phyloP scores from a whole-genome alignment of 805 yeast species.

The Sugiyamaella boreocaroliniensis region DNA sequence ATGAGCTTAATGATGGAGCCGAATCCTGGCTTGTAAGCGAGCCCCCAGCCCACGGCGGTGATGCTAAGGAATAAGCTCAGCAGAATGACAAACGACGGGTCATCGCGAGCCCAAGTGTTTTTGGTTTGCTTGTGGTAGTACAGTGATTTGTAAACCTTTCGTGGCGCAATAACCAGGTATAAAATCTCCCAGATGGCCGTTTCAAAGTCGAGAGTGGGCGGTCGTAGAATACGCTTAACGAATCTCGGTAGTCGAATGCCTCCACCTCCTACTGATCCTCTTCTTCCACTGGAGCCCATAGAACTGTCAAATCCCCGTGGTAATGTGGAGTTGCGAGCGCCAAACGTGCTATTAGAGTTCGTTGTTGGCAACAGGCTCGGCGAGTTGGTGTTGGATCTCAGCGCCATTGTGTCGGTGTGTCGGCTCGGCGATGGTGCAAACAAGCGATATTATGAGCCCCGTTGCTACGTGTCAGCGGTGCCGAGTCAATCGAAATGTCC shows the following conservation, averaged over 20 bases:
- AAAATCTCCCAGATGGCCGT: constrained; percentile 90
- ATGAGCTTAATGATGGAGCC: constrained; percentile 58
- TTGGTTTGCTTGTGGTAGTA: constrained; percentile 77
- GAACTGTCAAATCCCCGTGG: neutral
- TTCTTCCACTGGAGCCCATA: neutral
- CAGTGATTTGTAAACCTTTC: constrained; percentile 72
- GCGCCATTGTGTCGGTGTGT: neutral
- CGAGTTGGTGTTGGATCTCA: constrained; percentile 2
- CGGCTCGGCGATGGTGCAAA: neutral
- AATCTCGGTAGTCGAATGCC: constrained; percentile 23
- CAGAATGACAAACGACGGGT: constrained; percentile 78
- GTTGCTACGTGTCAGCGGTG: no score
- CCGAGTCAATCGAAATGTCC: no score
- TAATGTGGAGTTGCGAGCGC: neutral
- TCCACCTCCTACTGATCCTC: constrained; percentile 5
- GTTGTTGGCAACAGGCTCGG: constrained; percentile 1
- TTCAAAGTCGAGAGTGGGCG: constrained; percentile 82
- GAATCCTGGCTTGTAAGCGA: constrained; percentile 64
- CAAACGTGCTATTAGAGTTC: neutral
- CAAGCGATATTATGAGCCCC: no score
- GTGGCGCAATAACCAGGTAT: constrained; percentile 65
- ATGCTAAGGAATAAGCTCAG: constrained; percentile 58
- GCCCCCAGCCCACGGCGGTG: constrained; percentile 86
- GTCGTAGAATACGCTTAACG: constrained; percentile 47
- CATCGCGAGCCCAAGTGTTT: constrained; percentile 82